A percentile compares a stretch with the other conserved stretches of the same genome.
phyloP scores from a whole-genome alignment of 768 basidiomycete species.

The Ramaria sp. region DNA sequence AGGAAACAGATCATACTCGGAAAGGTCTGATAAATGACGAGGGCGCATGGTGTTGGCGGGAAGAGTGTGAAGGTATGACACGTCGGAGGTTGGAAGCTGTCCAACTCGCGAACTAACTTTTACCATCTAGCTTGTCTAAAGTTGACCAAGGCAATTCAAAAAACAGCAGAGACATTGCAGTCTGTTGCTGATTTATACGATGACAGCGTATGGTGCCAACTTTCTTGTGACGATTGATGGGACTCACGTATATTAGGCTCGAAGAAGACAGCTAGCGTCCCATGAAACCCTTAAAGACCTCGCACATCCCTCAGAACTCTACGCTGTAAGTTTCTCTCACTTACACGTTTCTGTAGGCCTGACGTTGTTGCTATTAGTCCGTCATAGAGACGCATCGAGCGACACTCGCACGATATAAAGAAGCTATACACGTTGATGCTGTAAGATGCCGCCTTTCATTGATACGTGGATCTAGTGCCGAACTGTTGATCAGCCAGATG shows the following conservation, averaged over 20 bases:
- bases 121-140: slow-evolving; percentile 52
- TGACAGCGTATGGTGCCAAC: slow-evolving; percentile 49
- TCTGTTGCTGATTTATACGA: slow-evolving; percentile 71
- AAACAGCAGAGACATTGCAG: slow-evolving; percentile 61
- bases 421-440: slow-evolving; percentile 31
- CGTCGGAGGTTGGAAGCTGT: background rate
- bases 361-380: slow-evolving; percentile 29
- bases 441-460: slow-evolving; percentile 19
- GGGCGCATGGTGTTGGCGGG: slow-evolving; percentile 84
- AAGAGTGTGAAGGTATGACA: slow-evolving; percentile 53
- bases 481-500: slow-evolving; percentile 35
- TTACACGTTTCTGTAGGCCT: too few species aligned
- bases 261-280: slow-evolving; percentile 58
- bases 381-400: slow-evolving; percentile 67
- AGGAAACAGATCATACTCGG: slow-evolving; percentile 14
- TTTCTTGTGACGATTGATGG: background rate
- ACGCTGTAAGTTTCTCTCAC: slow-evolving; percentile 38
- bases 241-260: slow-evolving; percentile 39
- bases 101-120: background rate
- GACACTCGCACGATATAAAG: slow-evolving; percentile 54
- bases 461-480: background rate
- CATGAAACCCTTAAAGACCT: slow-evolving; percentile 69
- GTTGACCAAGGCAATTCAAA: slow-evolving; percentile 69
- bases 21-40: slow-evolving; percentile 57
- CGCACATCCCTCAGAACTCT: slow-evolving; percentile 64